Evolutionary conservation across 305 asterid genomes (phyloP).

Genomic region (Rubia tinctorum): DNA sequence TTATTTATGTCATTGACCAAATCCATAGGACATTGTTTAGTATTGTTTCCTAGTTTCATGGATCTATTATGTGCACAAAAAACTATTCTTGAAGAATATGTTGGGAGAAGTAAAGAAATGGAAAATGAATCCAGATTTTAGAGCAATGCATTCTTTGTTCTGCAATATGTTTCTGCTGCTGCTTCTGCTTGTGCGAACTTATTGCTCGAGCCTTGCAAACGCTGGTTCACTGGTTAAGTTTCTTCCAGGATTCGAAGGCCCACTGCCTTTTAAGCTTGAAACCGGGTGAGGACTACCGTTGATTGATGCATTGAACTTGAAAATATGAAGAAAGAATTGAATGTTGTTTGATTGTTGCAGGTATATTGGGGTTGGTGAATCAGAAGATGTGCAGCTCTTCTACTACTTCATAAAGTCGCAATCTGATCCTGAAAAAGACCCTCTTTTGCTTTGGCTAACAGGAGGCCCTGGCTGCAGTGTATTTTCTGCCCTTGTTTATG

Average conservation of each 20-base stretch:
- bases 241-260: constrained; percentile 38
- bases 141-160: neutral
- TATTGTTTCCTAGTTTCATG: neutral
- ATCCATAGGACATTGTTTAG: neutral
- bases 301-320: neutral
- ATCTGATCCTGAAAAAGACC: constrained; percentile 36
- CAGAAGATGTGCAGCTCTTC: constrained; percentile 39
- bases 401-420: constrained; percentile 45
- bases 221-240: constrained; percentile 27
- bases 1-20: neutral
- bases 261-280: constrained; percentile 33
- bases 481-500: constrained; percentile 35
- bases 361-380: constrained; percentile 43
- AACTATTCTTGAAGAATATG: neutral
- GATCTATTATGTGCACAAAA: neutral
- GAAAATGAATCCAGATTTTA: too few relatives aligned
- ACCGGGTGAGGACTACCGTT: constrained; percentile 15
- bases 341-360: constrained; percentile 14
- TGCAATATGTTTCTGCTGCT: constrained; percentile 9
- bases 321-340: neutral
- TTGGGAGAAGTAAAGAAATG: neutral
- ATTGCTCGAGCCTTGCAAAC: constrained; percentile 4
- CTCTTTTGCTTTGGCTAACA: constrained; percentile 50
- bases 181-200: neutral
- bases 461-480: constrained; percentile 62